phyloP scores from a whole-genome alignment of 1,139 yeast species.

The Candida tetrigidarum region DNA sequence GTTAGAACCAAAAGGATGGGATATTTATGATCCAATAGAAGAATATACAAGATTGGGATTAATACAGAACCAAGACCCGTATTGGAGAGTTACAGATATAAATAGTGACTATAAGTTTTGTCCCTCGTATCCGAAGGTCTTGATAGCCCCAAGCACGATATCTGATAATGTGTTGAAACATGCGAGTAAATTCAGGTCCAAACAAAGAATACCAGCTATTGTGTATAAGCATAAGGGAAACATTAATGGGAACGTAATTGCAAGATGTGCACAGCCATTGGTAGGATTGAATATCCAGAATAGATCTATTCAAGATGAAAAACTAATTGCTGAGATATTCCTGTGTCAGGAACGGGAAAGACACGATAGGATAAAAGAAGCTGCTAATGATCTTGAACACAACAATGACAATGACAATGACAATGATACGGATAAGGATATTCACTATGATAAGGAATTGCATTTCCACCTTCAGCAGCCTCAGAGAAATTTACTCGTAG shows the following conservation, averaged over 20 bases:
- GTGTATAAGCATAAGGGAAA: slow-evolving; percentile 67
- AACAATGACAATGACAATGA: too few relatives aligned
- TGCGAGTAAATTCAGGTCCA: slow-evolving; percentile 85
- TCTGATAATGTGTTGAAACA: slow-evolving; percentile 84
- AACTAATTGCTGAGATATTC: slow-evolving; percentile 74
- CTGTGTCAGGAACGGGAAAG: slow-evolving; percentile 45
- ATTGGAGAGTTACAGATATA: slow-evolving; percentile 74
- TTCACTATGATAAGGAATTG: too few relatives aligned
- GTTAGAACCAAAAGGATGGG: slow-evolving; percentile 67
- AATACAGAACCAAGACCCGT: slow-evolving; percentile 20
- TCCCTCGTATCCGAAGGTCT: slow-evolving; percentile 69
- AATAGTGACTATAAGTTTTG: slow-evolving; percentile 72
- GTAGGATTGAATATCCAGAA: slow-evolving; percentile 84
- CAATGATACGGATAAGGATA: too few relatives aligned
- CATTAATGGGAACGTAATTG: slow-evolving; percentile 75
- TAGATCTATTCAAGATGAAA: slow-evolving; percentile 91
- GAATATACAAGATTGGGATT: slow-evolving; percentile 77
- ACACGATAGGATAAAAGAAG: slow-evolving; percentile 18
- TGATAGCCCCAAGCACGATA: slow-evolving; percentile 74
- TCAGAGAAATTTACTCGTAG: slow-evolving; percentile 76
- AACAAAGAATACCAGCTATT: slow-evolving; percentile 80
- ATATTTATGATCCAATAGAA: slow-evolving; percentile 57
- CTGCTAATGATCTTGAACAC: slow-evolving; percentile 22
- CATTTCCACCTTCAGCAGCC: slow-evolving; percentile 39
- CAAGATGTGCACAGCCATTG: slow-evolving; percentile 91